Conservation (phyloP, 2,329 filamentous ascomycete species). For the Colletotrichum sp. region DNA sequence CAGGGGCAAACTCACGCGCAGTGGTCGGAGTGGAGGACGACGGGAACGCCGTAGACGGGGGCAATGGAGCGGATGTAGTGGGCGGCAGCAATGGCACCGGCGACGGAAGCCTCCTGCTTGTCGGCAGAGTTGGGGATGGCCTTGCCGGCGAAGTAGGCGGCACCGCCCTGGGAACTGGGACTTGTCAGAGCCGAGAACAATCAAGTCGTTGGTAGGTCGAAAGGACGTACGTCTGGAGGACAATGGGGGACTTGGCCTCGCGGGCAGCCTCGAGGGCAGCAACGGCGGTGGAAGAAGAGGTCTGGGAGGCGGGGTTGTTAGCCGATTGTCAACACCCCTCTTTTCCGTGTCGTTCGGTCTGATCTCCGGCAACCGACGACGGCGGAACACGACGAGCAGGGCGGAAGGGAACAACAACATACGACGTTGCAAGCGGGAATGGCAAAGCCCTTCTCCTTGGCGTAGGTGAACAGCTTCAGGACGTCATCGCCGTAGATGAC, state of each 20-base stretch:
- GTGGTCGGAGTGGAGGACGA: constrained; percentile 96
- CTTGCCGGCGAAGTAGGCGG: constrained; percentile 92
- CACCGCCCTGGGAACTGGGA: constrained; percentile 78
- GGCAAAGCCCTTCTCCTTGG: constrained; percentile 85
- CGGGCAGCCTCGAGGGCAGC: constrained; percentile 92
- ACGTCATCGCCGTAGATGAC: constrained; percentile 62
- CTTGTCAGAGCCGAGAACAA: neutral
- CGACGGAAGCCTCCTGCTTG: constrained; percentile 87
- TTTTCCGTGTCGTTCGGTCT: neutral
- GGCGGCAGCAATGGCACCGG: constrained; percentile 85
- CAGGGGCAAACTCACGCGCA: constrained; percentile 61
- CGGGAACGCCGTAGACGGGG: constrained; percentile 85
- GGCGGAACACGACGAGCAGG: neutral
- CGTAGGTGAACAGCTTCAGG: constrained; percentile 81
- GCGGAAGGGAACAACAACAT: neutral
- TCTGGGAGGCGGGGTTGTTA: constrained; percentile 38
- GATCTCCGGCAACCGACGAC: neutral
- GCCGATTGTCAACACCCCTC: neutral
- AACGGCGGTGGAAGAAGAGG: constrained; percentile 83
- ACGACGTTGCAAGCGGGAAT: constrained; percentile 88
- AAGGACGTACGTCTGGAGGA: constrained; percentile 73
- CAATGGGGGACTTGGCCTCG: constrained; percentile 88
- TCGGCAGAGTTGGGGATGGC: constrained; percentile 74
- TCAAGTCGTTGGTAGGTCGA: neutral
- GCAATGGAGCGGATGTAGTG: constrained; percentile 93